These are phyloP conservation scores for Pythium aquatile DNA, from an alignment of 352 stramenopile genomes.

Conservation along the genomic window DNA sequence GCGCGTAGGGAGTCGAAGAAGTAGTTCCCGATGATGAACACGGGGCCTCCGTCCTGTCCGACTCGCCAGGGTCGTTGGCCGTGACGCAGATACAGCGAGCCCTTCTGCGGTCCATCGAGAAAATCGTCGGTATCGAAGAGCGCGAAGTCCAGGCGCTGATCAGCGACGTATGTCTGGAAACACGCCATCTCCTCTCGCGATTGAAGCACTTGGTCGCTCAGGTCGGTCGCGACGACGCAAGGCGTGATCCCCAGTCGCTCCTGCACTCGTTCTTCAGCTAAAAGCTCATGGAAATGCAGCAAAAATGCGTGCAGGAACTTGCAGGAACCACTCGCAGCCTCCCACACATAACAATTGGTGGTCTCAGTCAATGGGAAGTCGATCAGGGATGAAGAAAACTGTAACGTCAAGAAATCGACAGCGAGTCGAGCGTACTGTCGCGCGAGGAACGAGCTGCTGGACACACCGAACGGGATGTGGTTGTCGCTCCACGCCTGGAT, in stretches of 20 bases:
- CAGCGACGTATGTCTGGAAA: constrained; percentile 48
- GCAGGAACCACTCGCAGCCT: constrained; percentile 77
- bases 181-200: constrained; percentile 58
- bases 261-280: constrained; percentile 25
- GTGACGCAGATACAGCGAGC: constrained; percentile 33
- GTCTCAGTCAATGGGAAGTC: background rate
- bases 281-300: constrained; percentile 55
- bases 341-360: constrained; percentile 82
- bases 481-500: constrained; percentile 75
- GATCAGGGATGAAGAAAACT: background rate
- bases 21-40: constrained; percentile 84
- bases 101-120: constrained; percentile 12
- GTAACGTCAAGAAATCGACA: constrained; percentile 14
- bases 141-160: constrained; percentile 61
- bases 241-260: constrained; percentile 36
- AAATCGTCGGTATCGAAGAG: constrained; percentile 63
- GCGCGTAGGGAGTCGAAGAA: constrained; percentile 76
- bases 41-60: constrained; percentile 45
- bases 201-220: constrained; percentile 68
- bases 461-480: constrained; percentile 75
- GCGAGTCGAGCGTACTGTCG: constrained; percentile 49
- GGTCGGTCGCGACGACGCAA: constrained; percentile 65
- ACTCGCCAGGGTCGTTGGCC: constrained; percentile 36
- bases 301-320: constrained; percentile 80
- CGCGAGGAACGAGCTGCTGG: constrained; percentile 75